These are phyloP conservation scores for Puccinia brachypodii DNA, from an alignment of 1,284 basidiomycete species.

Conservation along the genomic window DNA sequence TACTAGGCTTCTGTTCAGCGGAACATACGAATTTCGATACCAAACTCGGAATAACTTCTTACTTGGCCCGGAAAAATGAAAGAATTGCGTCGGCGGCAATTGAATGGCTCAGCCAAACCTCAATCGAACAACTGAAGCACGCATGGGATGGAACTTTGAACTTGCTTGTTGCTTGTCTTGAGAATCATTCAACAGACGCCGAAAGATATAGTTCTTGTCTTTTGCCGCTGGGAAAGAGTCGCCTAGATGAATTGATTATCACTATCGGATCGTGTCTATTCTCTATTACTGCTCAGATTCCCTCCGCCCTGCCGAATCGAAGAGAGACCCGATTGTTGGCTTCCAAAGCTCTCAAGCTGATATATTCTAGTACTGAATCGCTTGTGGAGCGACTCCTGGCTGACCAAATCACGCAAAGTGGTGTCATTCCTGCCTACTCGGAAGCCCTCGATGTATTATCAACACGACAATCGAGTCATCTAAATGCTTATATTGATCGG, in stretches of 20 bases:
- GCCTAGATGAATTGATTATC: constrained; percentile 17
- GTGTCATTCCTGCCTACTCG: constrained; percentile 21
- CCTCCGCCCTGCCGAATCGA: neutral
- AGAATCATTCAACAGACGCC: constrained; percentile 18
- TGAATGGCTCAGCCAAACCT: neutral
- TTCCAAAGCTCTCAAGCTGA: constrained; percentile 16
- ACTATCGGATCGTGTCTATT: constrained; percentile 25
- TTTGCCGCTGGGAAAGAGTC: constrained; percentile 6
- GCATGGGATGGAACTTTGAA: constrained; percentile 35
- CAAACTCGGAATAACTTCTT: constrained; percentile 14
- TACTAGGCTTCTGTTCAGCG: neutral
- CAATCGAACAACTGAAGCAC: constrained; percentile 9
- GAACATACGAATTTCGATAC: neutral
- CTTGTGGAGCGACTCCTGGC: constrained; percentile 20
- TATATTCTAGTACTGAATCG: neutral
- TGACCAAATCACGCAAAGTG: neutral
- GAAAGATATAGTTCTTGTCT: neutral
- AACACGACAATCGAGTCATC: constrained; percentile 7
- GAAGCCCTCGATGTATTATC: constrained; percentile 21
- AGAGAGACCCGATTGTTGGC: neutral
- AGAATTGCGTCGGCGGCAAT: constrained; percentile 10
- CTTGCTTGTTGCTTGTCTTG: constrained; percentile 38
- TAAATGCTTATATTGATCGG: constrained; percentile 24
- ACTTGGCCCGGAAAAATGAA: constrained; percentile 10
- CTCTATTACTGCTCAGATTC: neutral